Percentiles rank a stretch among this genome's conserved stretches.
phyloP scores from a whole-genome alignment of 441 rosid species.

The Syzygium malaccense region DNA sequence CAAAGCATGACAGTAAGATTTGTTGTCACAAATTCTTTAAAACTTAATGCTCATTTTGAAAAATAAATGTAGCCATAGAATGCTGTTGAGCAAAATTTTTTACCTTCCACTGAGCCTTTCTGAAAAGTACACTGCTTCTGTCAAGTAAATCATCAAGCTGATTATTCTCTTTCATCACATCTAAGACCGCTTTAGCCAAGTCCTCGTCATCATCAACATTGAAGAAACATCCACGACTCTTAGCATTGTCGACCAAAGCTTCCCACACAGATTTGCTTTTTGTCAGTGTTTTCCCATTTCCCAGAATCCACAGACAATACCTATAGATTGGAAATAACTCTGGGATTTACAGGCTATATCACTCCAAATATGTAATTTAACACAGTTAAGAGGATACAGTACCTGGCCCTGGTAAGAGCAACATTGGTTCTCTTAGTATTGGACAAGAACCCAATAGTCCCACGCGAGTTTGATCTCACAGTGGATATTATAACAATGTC shows the following conservation, averaged over 20 bases:
- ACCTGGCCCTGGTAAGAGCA: no score
- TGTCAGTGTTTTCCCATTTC: conserved; percentile 29
- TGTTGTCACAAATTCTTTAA: not conserved
- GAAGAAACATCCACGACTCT: conserved; percentile 26
- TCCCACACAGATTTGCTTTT: conserved; percentile 33
- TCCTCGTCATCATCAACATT: conserved; percentile 30
- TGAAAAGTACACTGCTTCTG: conserved; percentile 2
- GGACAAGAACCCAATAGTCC: no score
- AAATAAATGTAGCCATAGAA: not conserved
- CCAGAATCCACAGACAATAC: conserved; percentile 45
- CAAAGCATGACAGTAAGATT: not conserved
- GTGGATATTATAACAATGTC: no score
- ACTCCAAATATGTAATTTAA: no score
- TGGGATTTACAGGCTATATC: not conserved
- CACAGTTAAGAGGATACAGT: no score
- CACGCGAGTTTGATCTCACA: no score
- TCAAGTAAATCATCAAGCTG: conserved; percentile 18
- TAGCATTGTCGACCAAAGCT: conserved; percentile 26
- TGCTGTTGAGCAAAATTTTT: not conserved
- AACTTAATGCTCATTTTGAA: not conserved
- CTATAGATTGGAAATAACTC: not conserved
- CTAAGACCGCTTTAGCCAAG: conserved; percentile 17
- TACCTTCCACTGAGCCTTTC: conserved; percentile 40
- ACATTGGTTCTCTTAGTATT: no score
- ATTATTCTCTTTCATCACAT: conserved; percentile 8